These are phyloP conservation scores for Panicum miliaceum DNA, from an alignment of 176 grass and related monocot species.

Conservation along the genomic window DNA sequence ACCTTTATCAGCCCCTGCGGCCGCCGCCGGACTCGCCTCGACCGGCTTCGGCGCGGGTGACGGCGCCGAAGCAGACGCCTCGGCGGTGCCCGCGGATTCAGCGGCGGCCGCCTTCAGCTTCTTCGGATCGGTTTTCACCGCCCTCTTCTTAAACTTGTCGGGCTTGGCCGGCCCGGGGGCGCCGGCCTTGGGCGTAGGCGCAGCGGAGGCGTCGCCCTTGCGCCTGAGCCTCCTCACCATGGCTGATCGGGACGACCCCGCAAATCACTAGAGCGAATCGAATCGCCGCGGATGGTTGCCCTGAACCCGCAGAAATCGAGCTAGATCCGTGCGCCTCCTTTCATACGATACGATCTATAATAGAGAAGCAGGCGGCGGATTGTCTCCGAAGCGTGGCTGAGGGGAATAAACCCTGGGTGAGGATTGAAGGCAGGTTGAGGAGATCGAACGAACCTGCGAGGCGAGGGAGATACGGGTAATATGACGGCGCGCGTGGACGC, in stretches of 20 bases:
- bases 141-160: constrained; percentile 31
- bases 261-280: constrained; percentile 1
- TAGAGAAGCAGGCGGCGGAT: background rate
- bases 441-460: constrained; percentile 9
- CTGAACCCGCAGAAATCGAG: background rate
- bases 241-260: constrained; percentile 11
- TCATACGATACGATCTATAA: background rate
- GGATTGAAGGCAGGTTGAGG: background rate
- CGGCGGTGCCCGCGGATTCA: background rate
- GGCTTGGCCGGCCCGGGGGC: background rate
- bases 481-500: constrained; percentile 10
- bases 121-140: constrained; percentile 23
- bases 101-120: constrained; percentile 28
- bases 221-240: constrained; percentile 52
- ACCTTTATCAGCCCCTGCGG: background rate
- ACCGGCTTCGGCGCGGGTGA: background rate
- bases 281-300: background rate
- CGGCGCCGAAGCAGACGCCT: constrained; percentile 27
- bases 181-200: constrained; percentile 24
- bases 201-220: constrained; percentile 23
- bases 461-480: background rate
- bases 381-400: background rate
- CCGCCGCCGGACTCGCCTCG: background rate
- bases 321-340: background rate
- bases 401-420: background rate